Evolutionary conservation across 371 early-diverging fungal genomes (phyloP).

Genomic region (Actinomortierella wolfii): DNA sequence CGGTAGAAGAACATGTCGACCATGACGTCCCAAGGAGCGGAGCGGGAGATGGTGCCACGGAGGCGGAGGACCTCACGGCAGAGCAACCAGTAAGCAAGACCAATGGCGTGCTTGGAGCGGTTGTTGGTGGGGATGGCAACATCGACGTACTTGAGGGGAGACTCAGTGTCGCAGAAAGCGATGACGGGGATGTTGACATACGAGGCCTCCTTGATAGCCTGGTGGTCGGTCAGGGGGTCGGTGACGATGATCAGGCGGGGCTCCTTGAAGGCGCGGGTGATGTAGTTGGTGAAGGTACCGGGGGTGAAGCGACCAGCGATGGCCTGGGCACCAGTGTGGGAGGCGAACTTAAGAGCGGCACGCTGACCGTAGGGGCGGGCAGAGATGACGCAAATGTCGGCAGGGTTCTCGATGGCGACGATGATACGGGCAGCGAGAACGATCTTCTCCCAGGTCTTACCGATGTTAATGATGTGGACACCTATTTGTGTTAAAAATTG

Average conservation of each 20-base stretch:
- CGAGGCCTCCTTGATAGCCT: constrained; percentile 98
- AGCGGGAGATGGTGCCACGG: constrained; percentile 88
- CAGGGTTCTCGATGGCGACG: constrained; percentile 94
- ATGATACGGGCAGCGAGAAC: constrained; percentile 98
- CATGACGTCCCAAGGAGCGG: constrained; percentile 91
- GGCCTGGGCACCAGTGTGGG: constrained; percentile 96
- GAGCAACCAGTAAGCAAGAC: constrained; percentile 96
- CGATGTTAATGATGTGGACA: constrained; percentile 97
- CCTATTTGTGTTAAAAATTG: constrained; percentile 35
- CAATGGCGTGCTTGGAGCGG: constrained; percentile 97
- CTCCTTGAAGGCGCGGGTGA: constrained; percentile 98
- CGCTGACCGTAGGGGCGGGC: constrained; percentile 98
- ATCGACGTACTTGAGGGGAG: constrained; percentile 94
- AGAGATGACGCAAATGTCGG: constrained; percentile 95
- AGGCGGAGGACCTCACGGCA: constrained; percentile 98
- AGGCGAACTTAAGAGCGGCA: constrained; percentile 98
- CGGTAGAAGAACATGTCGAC: constrained; percentile 99
- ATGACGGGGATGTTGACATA: constrained; percentile 99
- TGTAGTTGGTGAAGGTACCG: constrained; percentile 99
- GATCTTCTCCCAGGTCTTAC: constrained; percentile 99
- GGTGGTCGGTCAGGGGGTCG: constrained; percentile 98
- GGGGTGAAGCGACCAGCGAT: constrained; percentile 99
- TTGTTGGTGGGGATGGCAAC: constrained; percentile 99
- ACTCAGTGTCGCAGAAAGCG: constrained; percentile 98
- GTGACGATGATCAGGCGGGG: constrained; percentile 97